phyloP scores from a whole-genome alignment of 129 eudicot genomes.

The Pittosporum tobira region DNA sequence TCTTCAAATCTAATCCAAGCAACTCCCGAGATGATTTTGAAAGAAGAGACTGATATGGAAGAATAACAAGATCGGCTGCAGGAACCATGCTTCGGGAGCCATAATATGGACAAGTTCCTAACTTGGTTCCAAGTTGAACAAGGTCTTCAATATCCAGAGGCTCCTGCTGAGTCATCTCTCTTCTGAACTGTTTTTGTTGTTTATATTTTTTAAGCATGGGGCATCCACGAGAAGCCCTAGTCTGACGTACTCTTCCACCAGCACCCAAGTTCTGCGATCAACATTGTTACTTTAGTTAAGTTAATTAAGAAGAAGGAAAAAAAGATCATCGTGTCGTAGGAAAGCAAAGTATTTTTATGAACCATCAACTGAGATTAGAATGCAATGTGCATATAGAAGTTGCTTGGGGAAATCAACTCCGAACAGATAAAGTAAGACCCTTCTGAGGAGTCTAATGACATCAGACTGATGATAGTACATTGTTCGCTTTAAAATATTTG shows the following conservation, averaged over 20 bases:
- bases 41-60: slow-evolving; percentile 95
- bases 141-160: slow-evolving; percentile 90
- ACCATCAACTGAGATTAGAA: neutral
- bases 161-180: slow-evolving; percentile 45
- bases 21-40: slow-evolving; percentile 95
- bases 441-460: neutral
- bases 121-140: slow-evolving; percentile 56
- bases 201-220: slow-evolving; percentile 74
- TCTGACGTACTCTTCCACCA: slow-evolving; percentile 44
- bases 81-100: slow-evolving; percentile 87
- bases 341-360: neutral
- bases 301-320: neutral
- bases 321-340: slow-evolving; percentile 5
- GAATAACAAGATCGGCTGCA: slow-evolving; percentile 84
- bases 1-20: slow-evolving; percentile 72
- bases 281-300: slow-evolving; percentile 8
- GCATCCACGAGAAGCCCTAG: slow-evolving; percentile 72
- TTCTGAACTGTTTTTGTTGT: slow-evolving; percentile 51
- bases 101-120: slow-evolving; percentile 89
- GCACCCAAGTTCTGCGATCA: slow-evolving; percentile 47
- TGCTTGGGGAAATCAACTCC: neutral
- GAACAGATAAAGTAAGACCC: neutral
- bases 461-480: neutral
- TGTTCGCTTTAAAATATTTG: neutral
- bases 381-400: neutral